Conservation (phyloP, 2,329 filamentous ascomycete species). For the Dothiorella sarmentorum region DNA sequence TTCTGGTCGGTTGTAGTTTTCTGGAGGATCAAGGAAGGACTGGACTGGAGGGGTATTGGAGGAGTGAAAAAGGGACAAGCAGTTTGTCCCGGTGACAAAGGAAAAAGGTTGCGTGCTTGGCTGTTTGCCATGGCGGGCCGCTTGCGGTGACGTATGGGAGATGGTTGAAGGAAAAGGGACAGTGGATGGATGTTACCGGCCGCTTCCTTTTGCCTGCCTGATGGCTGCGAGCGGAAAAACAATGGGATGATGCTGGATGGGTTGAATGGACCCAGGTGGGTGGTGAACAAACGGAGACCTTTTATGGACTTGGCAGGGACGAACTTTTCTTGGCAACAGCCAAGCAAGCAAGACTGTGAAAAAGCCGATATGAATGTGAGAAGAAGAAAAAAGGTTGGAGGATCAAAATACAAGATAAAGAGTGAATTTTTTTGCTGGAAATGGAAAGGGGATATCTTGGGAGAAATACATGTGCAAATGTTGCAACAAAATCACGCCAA, state of each 20-base stretch:
- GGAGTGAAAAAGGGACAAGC: neutral
- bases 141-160: neutral
- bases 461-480: neutral
- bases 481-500: neutral
- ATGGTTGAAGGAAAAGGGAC: neutral
- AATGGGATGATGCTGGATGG: too few species aligned
- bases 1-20: too few species aligned
- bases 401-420: neutral
- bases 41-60: neutral
- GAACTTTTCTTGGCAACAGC: neutral
- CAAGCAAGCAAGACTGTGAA: too few species aligned
- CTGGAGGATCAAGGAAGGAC: too few species aligned
- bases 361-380: too few species aligned
- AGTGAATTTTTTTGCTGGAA: neutral
- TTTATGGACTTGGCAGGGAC: neutral
- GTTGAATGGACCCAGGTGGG: too few species aligned
- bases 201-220: neutral
- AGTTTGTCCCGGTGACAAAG: neutral
- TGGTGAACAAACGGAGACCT: too few species aligned
- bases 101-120: neutral
- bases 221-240: neutral
- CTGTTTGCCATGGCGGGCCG: neutral
- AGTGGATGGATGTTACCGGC: too few species aligned
- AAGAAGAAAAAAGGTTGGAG: neutral
- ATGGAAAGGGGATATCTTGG: neutral